Base-by-base conservation (phyloP, 495 filamentous ascomycete genomes). In the Neurospora africana region DNA sequence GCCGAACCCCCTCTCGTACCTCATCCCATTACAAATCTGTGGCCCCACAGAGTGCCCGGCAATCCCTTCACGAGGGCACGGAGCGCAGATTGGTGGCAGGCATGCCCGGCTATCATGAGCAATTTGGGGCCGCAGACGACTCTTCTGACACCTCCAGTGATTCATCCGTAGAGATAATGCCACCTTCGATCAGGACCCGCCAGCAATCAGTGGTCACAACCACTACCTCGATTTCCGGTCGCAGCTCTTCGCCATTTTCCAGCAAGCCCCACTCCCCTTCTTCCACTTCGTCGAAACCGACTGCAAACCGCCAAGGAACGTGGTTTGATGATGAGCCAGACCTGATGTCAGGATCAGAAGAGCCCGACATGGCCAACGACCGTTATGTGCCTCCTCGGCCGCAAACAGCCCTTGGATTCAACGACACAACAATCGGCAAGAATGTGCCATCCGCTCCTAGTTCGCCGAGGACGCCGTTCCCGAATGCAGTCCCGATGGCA, bases 271-370 rank as follows among this genome's bases (percentile, higher is more conserved):
- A 58, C 4, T 75, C 77, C 38, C 75, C 75, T 4, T 71, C 74
- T 27, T 71, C 71, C 2, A 71, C 70, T 10, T 37, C 67, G 0
- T 74, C 76, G 7, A 71, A 71, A 21, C 69, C 70, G 76, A 53
- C 71, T n/a, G 8, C 36, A 30, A 72, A 71, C 69, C 37, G 40
- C 10, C 69, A 76, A 11, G 71, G 77, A 40, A 80, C 75, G 23
- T 84, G 82, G 82, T 79, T 77, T 39, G 80, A 82, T 44, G 74
- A 74, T 27, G 79, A 83, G 9, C 69, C 37, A n/a, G 78, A 79
- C 13, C 58, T 68, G 68, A 70, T 30, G 15, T 27, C 53, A 3
- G 53, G 27, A 65, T 65, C 53, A 65, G 53, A 65, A 65, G 53
- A 65, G 15, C 13, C 36, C 36, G 47, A 58, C 37, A 71, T 35